Evolutionary conservation across 2,329 filamentous ascomycete species (phyloP).

Genomic region (Apiospora kogelbergensis): DNA sequence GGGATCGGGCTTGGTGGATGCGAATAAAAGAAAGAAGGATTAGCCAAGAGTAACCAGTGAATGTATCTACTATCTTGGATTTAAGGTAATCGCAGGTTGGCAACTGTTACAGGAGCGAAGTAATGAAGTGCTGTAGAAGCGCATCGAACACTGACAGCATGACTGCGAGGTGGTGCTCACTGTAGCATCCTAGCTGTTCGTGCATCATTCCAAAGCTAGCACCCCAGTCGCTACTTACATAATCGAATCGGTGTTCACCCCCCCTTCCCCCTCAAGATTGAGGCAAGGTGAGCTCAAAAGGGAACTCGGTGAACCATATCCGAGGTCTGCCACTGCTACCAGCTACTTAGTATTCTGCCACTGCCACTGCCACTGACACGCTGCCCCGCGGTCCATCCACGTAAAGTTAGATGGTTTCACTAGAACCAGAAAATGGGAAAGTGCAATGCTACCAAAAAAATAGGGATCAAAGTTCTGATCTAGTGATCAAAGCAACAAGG

Average conservation of each 20-base stretch:
- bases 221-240: background rate
- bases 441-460: background rate
- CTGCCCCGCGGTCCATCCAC: background rate
- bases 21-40: background rate
- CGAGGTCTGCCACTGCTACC: background rate
- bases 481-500: background rate
- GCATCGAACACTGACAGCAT: constrained; percentile 6
- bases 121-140: background rate
- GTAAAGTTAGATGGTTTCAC: background rate
- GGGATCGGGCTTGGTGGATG: too few relatives aligned
- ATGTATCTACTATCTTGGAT: background rate
- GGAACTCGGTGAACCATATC: background rate
- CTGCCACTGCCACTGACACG: background rate
- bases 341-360: background rate
- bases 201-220: background rate
- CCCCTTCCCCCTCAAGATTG: background rate
- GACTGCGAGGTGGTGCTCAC: background rate
- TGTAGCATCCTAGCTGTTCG: background rate
- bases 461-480: background rate
- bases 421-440: constrained; percentile 2
- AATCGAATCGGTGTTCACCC: background rate
- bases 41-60: background rate
- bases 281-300: background rate
- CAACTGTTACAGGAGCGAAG: background rate
- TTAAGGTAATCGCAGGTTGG: background rate